A percentile compares a stretch with the other conserved stretches of the same genome.
Conservation (phyloP, 2,329 filamentous ascomycete species). For the Claviceps quebecensis region DNA sequence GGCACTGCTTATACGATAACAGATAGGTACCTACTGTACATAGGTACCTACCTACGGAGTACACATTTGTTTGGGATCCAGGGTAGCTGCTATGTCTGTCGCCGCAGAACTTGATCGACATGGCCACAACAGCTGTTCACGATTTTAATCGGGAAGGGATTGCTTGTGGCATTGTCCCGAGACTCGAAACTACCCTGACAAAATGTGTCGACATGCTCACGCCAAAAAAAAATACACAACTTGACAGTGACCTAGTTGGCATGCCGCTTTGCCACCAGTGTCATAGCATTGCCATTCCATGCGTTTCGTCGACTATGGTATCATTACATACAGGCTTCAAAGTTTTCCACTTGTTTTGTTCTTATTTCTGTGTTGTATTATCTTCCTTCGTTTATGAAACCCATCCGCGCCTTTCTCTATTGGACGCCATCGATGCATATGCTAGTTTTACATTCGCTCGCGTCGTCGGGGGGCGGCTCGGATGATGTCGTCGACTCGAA, state of each 20-base stretch:
- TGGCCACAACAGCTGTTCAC: too few species aligned
- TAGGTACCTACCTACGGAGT: too few species aligned
- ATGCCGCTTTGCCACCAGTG: conserved; percentile 3
- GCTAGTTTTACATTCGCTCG: conserved; percentile 22
- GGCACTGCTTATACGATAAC: too few species aligned
- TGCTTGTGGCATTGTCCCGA: too few species aligned
- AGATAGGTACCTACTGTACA: too few species aligned
- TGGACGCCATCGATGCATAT: background rate
- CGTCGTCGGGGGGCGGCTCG: conserved; percentile 64
- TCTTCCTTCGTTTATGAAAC: background rate
- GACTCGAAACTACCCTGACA: too few species aligned
- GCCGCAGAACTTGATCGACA: too few species aligned
- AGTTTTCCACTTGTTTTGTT: background rate
- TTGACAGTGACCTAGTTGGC: background rate
- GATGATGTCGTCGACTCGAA: conserved; percentile 97
- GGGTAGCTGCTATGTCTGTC: too few species aligned
- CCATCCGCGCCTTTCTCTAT: background rate
- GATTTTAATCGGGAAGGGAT: too few species aligned
- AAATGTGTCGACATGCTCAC: too few species aligned
- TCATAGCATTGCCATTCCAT: conserved; percentile 11
- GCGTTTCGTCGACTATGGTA: conserved; percentile 21
- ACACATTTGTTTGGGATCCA: too few species aligned
- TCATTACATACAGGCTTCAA: conserved; percentile 22
- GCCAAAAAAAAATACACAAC: too few species aligned
- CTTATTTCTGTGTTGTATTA: background rate